Percentiles rank a stretch among this genome's conserved stretches.
Conservation (phyloP, 192 early-diverging fungal genomes). For the Thamnidium elegans region DNA sequence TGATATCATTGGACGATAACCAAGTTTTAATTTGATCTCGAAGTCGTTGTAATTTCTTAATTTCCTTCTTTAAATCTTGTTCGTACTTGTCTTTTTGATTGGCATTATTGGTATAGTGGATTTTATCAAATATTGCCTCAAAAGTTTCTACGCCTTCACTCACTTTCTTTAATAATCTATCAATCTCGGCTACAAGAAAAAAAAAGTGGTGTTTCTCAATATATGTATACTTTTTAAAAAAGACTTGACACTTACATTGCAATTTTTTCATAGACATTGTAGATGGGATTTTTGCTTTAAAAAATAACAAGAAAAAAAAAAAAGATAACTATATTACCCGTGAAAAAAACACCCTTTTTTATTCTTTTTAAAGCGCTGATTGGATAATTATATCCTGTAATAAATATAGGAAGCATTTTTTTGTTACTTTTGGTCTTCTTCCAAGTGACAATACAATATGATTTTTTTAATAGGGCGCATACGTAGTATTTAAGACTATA, state of each 20-base stretch:
- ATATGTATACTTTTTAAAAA: neutral
- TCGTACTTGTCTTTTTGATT: slow-evolving; percentile 98
- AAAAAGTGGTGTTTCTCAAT: neutral
- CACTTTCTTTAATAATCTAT: slow-evolving; percentile 92
- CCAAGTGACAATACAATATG: no score
- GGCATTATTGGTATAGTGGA: slow-evolving; percentile 71
- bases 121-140: slow-evolving; percentile 88
- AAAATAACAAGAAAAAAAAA: neutral
- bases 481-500: no score
- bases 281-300: neutral
- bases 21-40: slow-evolving; percentile 99
- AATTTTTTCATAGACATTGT: slow-evolving; percentile 14
- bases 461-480: no score
- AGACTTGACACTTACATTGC: slow-evolving; percentile 4
- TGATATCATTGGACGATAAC: slow-evolving; percentile 93
- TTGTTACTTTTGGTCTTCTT: no score
- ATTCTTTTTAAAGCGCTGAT: no score
- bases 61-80: slow-evolving; percentile 97
- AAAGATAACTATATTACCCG: no score
- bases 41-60: slow-evolving; percentile 95
- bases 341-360: no score
- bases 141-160: slow-evolving; percentile 94
- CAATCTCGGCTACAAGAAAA: slow-evolving; percentile 80
- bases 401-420: no score
- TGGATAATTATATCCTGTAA: no score